Evolutionary conservation across 163 green algal genomes (phyloP), one percentile per base, ranked within the genome.

Genomic region (Prototheca stagnorum): DNA sequence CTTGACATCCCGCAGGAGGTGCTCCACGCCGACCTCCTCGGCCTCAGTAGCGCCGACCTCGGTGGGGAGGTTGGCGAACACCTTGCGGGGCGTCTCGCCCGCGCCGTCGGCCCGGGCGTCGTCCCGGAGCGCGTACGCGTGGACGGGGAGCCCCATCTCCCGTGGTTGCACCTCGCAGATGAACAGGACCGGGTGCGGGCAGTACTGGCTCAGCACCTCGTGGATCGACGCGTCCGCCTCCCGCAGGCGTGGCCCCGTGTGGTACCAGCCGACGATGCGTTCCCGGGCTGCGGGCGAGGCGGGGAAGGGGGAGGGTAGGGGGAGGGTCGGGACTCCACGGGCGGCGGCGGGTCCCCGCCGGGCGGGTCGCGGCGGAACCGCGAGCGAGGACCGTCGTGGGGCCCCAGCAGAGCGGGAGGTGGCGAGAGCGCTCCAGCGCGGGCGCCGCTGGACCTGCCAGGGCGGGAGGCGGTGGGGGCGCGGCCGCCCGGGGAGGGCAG

Each of bases 11-110:
- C 88, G 64, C 61, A 98, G 66, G 65, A 98, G 61, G 72, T 98
- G 88, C 80, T 98, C 88, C 52, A 98, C 88, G 14, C 83, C 86
- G 31, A 97, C 95, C 59, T 96, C 90, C 60, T 99, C 90, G 20
- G 90, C 84, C 56, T 99, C 90, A 36, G 88, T 93, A 39, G 92
- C 85, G 5, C 88, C 88, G 5, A 98, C 85, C 55, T 93, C 73
- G 22, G 80, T 92, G 20, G 84, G 81, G 22, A 95, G 48, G 49
- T 84, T 85, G 29, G 86, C 70, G 67, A 95, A 93, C 26, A 88
- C 51, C 33, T 80, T 79, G 37, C 82, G 73, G 45, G 66, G 80
- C 67, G 93, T 93, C 66, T 95, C 72, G n/a, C n/a, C n/a, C 11
- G 80, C 94, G 41, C 79, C 86, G 68, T 95, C 84, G 68, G 88